phyloP scores from a whole-genome alignment of 768 basidiomycete genomes.

The Pleurotus pulmonarius region DNA sequence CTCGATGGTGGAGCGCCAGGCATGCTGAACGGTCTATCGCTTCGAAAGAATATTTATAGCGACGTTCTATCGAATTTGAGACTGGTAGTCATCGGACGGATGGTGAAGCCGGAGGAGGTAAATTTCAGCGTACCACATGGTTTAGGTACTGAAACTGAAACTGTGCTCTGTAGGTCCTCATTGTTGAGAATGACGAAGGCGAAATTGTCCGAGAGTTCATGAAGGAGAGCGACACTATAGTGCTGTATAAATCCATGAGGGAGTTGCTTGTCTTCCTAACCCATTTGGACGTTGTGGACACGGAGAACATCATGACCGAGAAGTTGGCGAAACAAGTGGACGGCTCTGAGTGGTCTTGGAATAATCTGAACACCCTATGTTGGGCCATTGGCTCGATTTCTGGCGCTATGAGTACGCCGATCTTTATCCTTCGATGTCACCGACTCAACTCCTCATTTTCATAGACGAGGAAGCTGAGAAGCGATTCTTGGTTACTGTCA shows the following conservation, averaged over 20 bases:
- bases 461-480: slow-evolving; percentile 98
- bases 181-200: slow-evolving; percentile 99
- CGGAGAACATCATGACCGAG: slow-evolving; percentile 96
- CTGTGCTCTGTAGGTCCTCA: slow-evolving; percentile 66
- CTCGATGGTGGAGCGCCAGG: slow-evolving; percentile 65
- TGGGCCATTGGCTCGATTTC: slow-evolving; percentile 99
- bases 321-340: slow-evolving; percentile 97
- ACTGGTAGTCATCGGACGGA: slow-evolving; percentile 94
- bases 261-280: slow-evolving; percentile 97
- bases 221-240: slow-evolving; percentile 98
- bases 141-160: slow-evolving; percentile 7
- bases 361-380: slow-evolving; percentile 96
- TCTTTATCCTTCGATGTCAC: slow-evolving; percentile 10
- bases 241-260: slow-evolving; percentile 98
- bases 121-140: slow-evolving; percentile 16
- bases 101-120: slow-evolving; percentile 99
- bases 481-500: slow-evolving; percentile 97
- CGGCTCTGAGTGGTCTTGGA: slow-evolving; percentile 98
- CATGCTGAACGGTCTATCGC: slow-evolving; percentile 71
- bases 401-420: slow-evolving; percentile 91
- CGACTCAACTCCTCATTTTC: background rate
- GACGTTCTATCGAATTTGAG: slow-evolving; percentile 93
- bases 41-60: slow-evolving; percentile 92
- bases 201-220: slow-evolving; percentile 99
- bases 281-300: slow-evolving; percentile 93